Evolutionary conservation across 352 stramenopile genomes (phyloP), one percentile per base, ranked within the genome.

Genomic region (Saprolegnia parasitica): DNA sequence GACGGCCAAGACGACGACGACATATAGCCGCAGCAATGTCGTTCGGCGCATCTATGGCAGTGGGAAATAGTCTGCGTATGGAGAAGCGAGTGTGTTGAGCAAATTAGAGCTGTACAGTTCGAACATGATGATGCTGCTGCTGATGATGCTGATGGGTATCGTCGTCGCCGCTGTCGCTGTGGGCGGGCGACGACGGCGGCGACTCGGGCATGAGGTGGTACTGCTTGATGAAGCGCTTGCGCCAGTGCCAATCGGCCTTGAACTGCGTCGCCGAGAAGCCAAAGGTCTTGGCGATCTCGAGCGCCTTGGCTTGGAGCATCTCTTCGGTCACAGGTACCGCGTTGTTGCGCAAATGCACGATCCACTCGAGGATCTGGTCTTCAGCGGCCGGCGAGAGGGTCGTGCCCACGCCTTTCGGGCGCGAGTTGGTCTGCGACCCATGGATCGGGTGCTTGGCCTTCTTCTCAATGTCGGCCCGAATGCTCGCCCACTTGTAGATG

Each of bases 311-410:
- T 2, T 68, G 37, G 0, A 80, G 68, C 63, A 80, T 76, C 5
- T 68, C 52, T 10, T 45, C 23, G 0, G 73, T 75, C 0, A 80
- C 72, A 10, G 71, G 75, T 0, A 75, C 63, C 29, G 71, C 73
- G 26, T 78, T 60, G 1, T 32, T 16, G 16, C 67, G 61, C 32
- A 72, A 35, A 15, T 56, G 42, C 37, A 74, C 68, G 5, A 80
- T 67, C 58, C 71, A 75, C n/a, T 42, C 4, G 0, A 74, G 68
- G 21, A 79, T 72, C 37, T 71, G 9, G 2, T 52, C 15, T 20
- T 79, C 74, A 13, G 58, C 26, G 18, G 54, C 63, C 11, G 32
- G 2, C 16, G 72, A 63, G 13, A 79, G 71, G 20, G 56, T 52
- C 11, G 63, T 73, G 3, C 60, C 68, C 15, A 70, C 40, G 4